Evolutionary conservation across 1,139 yeast species (phyloP).

Genomic region (Magnusiomyces suaveolens): DNA sequence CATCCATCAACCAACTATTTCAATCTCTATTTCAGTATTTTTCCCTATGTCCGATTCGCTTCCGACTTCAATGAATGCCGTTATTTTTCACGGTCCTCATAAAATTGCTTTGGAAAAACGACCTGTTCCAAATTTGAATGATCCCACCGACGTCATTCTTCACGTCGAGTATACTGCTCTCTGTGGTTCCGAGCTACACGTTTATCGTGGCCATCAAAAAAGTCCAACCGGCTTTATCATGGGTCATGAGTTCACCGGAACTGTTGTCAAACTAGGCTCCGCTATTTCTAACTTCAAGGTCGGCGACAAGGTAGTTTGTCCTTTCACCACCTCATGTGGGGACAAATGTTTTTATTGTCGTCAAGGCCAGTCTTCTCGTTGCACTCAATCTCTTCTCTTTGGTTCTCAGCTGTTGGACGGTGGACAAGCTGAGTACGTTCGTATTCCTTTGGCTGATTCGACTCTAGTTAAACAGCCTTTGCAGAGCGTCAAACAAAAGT

Average conservation of each 20-base stretch:
- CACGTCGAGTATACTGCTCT: constrained; percentile 47
- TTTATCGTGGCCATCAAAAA: constrained; percentile 46
- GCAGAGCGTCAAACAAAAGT: constrained; percentile 5
- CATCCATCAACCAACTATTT: too few species aligned
- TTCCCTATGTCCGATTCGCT: background rate
- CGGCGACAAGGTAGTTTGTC: constrained; percentile 66
- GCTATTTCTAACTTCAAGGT: constrained; percentile 50
- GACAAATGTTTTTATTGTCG: constrained; percentile 44
- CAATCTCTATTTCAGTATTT: background rate
- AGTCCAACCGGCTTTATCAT: constrained; percentile 49
- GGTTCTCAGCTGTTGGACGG: constrained; percentile 49
- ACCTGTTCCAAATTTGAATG: constrained; percentile 38
- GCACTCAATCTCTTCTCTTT: constrained; percentile 44
- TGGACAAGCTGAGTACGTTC: constrained; percentile 51
- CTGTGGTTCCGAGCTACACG: constrained; percentile 56
- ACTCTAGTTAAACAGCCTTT: constrained; percentile 41
- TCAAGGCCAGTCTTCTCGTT: constrained; percentile 45
- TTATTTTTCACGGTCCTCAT: constrained; percentile 45
- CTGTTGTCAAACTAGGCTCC: constrained; percentile 56
- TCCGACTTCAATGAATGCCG: constrained; percentile 41
- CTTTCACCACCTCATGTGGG: constrained; percentile 50
- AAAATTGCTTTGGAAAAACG: constrained; percentile 38
- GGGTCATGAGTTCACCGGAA: constrained; percentile 73
- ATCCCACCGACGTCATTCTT: constrained; percentile 42
- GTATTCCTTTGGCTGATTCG: constrained; percentile 48